Conservation (phyloP, 257 asterid genomes). For the Coffea canephora region DNA sequence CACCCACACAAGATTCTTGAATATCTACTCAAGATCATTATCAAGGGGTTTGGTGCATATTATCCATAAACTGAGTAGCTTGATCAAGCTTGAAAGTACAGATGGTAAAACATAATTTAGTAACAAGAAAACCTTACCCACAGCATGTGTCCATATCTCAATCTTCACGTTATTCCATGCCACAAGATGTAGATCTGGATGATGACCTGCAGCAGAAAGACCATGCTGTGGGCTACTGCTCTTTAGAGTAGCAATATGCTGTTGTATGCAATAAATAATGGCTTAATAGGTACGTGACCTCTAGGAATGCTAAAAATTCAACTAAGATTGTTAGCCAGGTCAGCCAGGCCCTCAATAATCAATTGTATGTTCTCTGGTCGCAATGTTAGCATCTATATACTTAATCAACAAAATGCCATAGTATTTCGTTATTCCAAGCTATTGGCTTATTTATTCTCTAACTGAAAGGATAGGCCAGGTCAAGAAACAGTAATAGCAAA, state of each 20-base stretch:
- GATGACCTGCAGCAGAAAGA: constrained; percentile 59
- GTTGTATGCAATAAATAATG: not conserved
- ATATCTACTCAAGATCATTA: not conserved
- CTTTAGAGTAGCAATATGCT: not conserved
- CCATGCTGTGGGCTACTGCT: constrained; percentile 4
- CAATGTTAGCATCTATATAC: not conserved
- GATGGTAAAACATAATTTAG: constrained; percentile 4
- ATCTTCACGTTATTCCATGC: constrained; percentile 92
- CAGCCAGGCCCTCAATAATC: not conserved
- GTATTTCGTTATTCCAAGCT: not conserved
- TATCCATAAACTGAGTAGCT: not conserved
- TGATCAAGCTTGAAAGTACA: not conserved
- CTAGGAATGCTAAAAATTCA: not conserved
- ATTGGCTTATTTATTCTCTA: not conserved
- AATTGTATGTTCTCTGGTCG: not conserved
- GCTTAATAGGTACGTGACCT: not conserved
- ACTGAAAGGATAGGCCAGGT: not conserved
- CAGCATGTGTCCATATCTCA: constrained; percentile 95
- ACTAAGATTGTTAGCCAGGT: not conserved
- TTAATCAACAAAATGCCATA: not conserved
- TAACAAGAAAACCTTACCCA: constrained; percentile 46
- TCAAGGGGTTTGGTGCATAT: not conserved
- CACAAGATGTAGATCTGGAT: constrained; percentile 97
- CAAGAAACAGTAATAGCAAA: not conserved
- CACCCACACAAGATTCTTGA: not conserved